Percentiles rank a stretch among this genome's conserved stretches.
These are phyloP conservation scores for Emergomyces orientalis DNA, from an alignment of 2,329 filamentous ascomycete genomes.

Conservation along the genomic window DNA sequence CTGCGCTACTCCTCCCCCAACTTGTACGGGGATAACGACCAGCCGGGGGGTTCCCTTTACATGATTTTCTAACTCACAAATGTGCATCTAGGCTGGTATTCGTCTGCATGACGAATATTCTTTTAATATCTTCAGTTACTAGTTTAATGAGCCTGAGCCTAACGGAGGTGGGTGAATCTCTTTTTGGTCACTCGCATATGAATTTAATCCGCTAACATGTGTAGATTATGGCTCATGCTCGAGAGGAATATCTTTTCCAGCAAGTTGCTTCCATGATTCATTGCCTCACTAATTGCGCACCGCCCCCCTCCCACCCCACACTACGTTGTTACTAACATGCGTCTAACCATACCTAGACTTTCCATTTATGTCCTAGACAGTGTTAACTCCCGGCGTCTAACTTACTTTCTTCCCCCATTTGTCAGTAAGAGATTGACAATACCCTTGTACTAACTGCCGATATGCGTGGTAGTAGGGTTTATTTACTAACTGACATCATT, in stretches of 20 bases:
- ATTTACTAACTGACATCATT: constrained; percentile 2
- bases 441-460: constrained; percentile 2
- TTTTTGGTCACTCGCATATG: constrained; percentile 6
- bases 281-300: constrained; percentile 5
- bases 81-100: constrained; percentile 43
- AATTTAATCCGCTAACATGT: constrained; percentile 6
- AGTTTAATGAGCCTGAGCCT: constrained; percentile 51
- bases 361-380: constrained; percentile 39
- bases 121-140: constrained; percentile 51
- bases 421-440: constrained; percentile 23
- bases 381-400: constrained; percentile 38
- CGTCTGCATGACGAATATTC: constrained; percentile 51
- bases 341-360: constrained; percentile 21
- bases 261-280: constrained; percentile 23
- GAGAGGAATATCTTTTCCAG: constrained; percentile 55
- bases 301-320: constrained; percentile 1
- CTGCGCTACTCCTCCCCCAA: neutral
- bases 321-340: constrained; percentile 2
- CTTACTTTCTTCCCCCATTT: constrained; percentile 40
- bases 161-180: constrained; percentile 40
- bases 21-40: constrained; percentile 13
- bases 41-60: neutral
- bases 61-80: neutral
- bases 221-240: constrained; percentile 52
- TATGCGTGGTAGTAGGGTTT: neutral